These are phyloP conservation scores for Podaxis sp. DNA, from an alignment of 768 basidiomycete genomes.

Conservation along the genomic window DNA sequence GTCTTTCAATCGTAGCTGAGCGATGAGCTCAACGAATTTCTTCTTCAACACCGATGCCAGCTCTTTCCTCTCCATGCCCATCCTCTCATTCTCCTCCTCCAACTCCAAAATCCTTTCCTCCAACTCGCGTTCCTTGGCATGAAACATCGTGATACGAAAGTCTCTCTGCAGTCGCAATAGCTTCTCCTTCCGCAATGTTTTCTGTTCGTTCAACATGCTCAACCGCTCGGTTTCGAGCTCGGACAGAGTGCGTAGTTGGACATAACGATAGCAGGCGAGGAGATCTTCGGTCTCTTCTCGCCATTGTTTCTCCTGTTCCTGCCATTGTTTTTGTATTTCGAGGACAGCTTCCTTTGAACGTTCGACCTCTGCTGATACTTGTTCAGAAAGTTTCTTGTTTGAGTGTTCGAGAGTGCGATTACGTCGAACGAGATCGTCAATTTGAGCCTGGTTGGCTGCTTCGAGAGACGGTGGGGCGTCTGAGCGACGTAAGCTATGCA, in stretches of 20 bases:
- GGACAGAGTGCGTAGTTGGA: constrained; percentile 52
- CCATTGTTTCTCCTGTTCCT: constrained; percentile 47
- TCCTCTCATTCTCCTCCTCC: constrained; percentile 48
- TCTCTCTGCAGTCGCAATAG: constrained; percentile 60
- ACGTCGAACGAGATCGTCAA: constrained; percentile 68
- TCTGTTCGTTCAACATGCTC: constrained; percentile 49
- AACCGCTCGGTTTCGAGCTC: constrained; percentile 51
- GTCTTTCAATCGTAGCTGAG: constrained; percentile 30
- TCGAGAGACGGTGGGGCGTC: constrained; percentile 42
- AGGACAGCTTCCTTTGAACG: constrained; percentile 37
- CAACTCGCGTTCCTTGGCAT: constrained; percentile 55
- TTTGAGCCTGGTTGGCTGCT: constrained; percentile 60
- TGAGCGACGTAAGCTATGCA: constrained; percentile 9
- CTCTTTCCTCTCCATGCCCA: constrained; percentile 42
- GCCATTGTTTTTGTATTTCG: constrained; percentile 45
- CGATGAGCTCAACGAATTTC: constrained; percentile 27
- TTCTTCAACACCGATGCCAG: constrained; percentile 37
- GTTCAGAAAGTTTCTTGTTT: constrained; percentile 48
- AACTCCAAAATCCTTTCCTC: constrained; percentile 48
- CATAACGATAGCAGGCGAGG: constrained; percentile 58
- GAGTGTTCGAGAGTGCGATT: constrained; percentile 62
- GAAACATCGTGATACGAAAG: constrained; percentile 63
- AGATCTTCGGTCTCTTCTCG: constrained; percentile 58
- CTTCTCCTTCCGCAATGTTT: constrained; percentile 51
- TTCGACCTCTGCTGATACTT: constrained; percentile 37